These are phyloP conservation scores for Cytospora paraplurivora DNA, from an alignment of 2,329 filamentous ascomycete genomes.

Conservation along the genomic window DNA sequence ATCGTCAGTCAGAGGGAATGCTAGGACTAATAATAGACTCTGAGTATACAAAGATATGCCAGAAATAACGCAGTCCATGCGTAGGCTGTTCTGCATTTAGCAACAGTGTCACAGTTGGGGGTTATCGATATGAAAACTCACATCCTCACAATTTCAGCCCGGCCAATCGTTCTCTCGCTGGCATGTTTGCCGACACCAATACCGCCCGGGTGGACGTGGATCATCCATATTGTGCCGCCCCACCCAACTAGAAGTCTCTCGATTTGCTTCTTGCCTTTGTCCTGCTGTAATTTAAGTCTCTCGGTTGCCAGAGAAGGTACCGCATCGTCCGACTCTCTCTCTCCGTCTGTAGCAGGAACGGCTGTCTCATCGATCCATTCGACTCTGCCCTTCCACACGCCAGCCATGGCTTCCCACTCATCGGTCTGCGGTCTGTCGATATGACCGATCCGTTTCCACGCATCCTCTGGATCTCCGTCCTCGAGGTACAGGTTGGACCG, in stretches of 20 bases:
- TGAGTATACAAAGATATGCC: constrained; percentile 96
- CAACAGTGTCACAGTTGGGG: neutral
- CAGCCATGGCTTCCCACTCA: constrained; percentile 94
- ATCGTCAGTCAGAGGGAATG: constrained; percentile 77
- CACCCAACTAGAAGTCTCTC: constrained; percentile 92
- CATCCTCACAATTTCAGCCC: constrained; percentile 91
- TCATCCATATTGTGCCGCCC: constrained; percentile 95
- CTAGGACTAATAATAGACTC: constrained; percentile 85
- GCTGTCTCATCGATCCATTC: constrained; percentile 91
- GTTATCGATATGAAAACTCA: constrained; percentile 49
- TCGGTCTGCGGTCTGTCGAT: constrained; percentile 84
- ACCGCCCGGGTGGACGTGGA: constrained; percentile 83
- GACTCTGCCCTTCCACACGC: constrained; percentile 87
- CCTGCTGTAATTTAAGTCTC: constrained; percentile 52
- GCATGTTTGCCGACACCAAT: constrained; percentile 65
- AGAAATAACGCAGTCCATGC: constrained; percentile 97
- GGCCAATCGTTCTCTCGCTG: constrained; percentile 72
- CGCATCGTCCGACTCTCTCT: constrained; percentile 37
- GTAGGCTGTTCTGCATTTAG: constrained; percentile 62
- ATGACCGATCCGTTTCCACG: constrained; percentile 94
- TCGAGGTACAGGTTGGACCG: constrained; percentile 83
- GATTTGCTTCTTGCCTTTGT: constrained; percentile 50
- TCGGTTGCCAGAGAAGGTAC: constrained; percentile 48
- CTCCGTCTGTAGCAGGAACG: constrained; percentile 71
- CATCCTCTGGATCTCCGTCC: constrained; percentile 72